Evolutionary conservation across 202 grass and related monocot genomes (phyloP).

Genomic region (Setaria viridis): DNA sequence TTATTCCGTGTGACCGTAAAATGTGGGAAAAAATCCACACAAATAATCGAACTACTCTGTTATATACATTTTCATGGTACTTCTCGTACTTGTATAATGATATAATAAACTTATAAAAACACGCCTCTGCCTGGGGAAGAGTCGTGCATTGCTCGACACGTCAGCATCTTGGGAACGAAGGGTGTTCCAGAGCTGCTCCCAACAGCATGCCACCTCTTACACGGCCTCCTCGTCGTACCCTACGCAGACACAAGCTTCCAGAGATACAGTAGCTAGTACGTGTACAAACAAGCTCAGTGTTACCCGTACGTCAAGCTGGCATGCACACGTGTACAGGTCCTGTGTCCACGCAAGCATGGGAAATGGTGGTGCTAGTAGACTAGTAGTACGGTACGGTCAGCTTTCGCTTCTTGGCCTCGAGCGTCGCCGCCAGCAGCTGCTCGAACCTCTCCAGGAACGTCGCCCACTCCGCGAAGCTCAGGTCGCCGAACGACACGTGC

Average conservation of each 20-base stretch:
- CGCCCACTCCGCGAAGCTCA: slow-evolving; percentile 71
- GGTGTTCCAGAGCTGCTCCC: slow-evolving; percentile 43
- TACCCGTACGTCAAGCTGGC: neutral
- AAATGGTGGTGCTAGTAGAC: slow-evolving; percentile 9
- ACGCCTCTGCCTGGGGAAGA: slow-evolving; percentile 21
- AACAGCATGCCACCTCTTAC: slow-evolving; percentile 22
- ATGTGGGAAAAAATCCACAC: neutral
- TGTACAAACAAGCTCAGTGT: neutral
- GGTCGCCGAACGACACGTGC: slow-evolving; percentile 61
- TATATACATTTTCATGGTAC: slow-evolving; percentile 2
- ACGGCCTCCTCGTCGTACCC: slow-evolving; percentile 40
- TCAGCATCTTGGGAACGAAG: slow-evolving; percentile 36
- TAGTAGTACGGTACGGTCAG: slow-evolving; percentile 10
- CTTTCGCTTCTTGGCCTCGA: slow-evolving; percentile 63
- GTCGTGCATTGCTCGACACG: slow-evolving; percentile 23
- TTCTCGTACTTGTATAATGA: neutral
- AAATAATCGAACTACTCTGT: neutral
- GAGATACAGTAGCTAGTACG: neutral
- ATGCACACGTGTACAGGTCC: slow-evolving; percentile 5
- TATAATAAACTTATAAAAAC: neutral
- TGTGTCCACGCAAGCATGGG: slow-evolving; percentile 13
- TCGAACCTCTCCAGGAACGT: slow-evolving; percentile 83
- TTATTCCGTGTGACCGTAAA: slow-evolving; percentile 14
- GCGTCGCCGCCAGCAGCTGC: slow-evolving; percentile 64
- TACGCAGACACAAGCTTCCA: slow-evolving; percentile 21